Evolutionary conservation across 305 asterid genomes (phyloP).

Genomic region (Fraxinus xanthoxyloides): DNA sequence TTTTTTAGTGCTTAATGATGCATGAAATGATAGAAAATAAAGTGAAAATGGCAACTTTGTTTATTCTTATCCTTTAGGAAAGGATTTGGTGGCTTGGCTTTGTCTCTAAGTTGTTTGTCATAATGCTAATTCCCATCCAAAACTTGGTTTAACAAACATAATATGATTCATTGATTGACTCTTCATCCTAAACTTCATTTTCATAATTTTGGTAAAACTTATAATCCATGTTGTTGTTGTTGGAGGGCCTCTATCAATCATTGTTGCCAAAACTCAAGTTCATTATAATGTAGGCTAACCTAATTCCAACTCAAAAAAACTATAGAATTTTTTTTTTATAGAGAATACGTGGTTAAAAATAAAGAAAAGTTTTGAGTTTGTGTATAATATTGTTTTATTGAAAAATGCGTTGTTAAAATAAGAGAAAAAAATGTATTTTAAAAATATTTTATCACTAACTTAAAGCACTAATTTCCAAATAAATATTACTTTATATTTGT

Average conservation of each 20-base stretch:
- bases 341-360: too few relatives aligned
- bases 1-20: neutral
- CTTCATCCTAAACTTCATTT: neutral
- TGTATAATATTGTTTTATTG: too few relatives aligned
- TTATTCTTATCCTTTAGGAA: neutral
- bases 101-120: slow-evolving; percentile 17
- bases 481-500: too few relatives aligned
- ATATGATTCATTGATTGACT: slow-evolving; percentile 1
- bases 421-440: too few relatives aligned
- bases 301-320: neutral
- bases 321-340: neutral
- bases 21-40: neutral
- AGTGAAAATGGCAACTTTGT: neutral
- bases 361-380: too few relatives aligned
- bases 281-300: neutral
- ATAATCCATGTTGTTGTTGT: neutral
- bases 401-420: too few relatives aligned
- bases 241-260: neutral
- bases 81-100: slow-evolving; percentile 32
- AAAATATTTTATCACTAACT: too few relatives aligned
- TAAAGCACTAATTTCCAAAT: too few relatives aligned
- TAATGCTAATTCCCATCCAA: neutral
- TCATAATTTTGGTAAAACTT: neutral
- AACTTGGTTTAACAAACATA: neutral
- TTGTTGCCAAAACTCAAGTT: neutral